phyloP scores from a whole-genome alignment of 768 basidiomycete species.

The Ephemerocybe angulata region DNA sequence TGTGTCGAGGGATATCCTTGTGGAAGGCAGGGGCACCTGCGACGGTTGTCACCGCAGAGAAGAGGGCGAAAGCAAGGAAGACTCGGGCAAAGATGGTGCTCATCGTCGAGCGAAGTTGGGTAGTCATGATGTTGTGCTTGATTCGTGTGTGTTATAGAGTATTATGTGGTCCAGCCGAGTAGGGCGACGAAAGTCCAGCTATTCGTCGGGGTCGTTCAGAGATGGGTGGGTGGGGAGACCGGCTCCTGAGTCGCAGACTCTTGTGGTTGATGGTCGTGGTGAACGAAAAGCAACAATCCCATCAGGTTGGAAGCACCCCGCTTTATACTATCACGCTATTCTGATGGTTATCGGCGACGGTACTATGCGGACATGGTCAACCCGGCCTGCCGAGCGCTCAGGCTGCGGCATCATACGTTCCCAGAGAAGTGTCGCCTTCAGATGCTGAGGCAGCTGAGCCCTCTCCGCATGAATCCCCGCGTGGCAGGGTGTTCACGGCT shows the following conservation, averaged over 20 bases:
- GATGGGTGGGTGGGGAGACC: neutral
- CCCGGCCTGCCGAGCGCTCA: no score
- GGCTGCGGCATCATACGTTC: no score
- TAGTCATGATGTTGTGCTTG: neutral
- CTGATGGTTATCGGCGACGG: no score
- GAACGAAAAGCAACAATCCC: no score
- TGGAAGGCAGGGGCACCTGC: neutral
- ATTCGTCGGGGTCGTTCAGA: neutral
- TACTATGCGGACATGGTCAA: no score
- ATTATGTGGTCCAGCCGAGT: neutral
- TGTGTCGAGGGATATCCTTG: constrained; percentile 1
- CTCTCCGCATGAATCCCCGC: no score
- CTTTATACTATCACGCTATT: no score
- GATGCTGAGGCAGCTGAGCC: no score
- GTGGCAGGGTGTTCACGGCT: no score
- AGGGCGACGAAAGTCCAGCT: constrained; percentile 2
- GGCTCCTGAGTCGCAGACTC: constrained; percentile 1
- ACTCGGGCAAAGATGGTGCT: neutral
- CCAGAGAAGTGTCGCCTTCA: no score
- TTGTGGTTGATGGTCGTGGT: no score
- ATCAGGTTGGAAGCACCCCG: no score
- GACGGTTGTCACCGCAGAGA: neutral
- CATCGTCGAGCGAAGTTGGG: neutral
- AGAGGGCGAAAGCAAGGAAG: neutral
- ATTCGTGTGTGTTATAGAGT: neutral